Conservation (phyloP, 192 early-diverging fungal species). For the Umbelopsis sp. region DNA sequence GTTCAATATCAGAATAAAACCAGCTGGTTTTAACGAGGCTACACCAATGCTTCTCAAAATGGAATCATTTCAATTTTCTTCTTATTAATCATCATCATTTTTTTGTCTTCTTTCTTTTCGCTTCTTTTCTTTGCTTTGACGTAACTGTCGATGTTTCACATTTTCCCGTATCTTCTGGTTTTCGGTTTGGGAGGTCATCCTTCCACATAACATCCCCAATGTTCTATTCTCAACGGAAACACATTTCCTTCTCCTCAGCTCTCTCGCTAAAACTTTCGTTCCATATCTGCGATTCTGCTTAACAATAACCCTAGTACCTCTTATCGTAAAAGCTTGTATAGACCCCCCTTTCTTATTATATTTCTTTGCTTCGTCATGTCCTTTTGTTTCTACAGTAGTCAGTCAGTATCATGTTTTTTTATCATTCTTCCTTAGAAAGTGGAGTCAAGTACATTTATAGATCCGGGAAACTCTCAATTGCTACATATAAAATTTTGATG, state of each 20-base stretch:
- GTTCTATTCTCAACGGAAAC: not conserved
- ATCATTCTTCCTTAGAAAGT: constrained; percentile 4
- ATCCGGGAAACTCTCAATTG: constrained; percentile 1
- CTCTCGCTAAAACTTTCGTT: not conserved
- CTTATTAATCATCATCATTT: not conserved
- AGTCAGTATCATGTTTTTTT: not conserved
- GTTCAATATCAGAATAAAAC: constrained; percentile 40
- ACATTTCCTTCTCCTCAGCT: not conserved
- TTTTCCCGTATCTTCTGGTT: constrained; percentile 5
- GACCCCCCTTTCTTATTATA: not conserved
- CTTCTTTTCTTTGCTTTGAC: not conserved
- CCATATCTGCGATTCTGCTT: not conserved
- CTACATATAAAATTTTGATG: not conserved
- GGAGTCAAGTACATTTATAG: constrained; percentile 14
- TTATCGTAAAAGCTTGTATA: constrained; percentile 13
- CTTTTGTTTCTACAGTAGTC: not conserved
- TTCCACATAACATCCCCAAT: not conserved
- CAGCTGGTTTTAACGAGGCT: constrained; percentile 39
- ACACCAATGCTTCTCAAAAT: not conserved
- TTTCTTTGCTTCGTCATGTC: not conserved
- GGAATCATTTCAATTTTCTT: not conserved
- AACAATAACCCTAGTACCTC: constrained; percentile 1
- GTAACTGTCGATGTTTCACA: not conserved
- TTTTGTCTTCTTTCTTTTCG: not conserved
- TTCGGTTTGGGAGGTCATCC: not conserved